A percentile compares a stretch with the other conserved stretches of the same genome.
Evolutionary conservation across 73 alveolate species (phyloP).

Genomic region (Paramecium sexaurelia): DNA sequence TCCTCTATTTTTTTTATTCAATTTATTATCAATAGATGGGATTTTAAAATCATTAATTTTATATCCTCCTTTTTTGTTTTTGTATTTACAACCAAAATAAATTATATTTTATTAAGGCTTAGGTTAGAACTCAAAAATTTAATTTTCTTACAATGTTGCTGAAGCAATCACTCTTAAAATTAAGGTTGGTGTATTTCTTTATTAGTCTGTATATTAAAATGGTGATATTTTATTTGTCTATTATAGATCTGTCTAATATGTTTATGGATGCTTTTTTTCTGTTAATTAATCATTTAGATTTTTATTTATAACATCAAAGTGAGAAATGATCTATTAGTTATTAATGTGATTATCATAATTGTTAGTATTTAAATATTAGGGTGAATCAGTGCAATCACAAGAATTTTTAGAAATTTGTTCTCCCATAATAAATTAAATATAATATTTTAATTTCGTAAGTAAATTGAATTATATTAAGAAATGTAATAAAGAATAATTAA

Average conservation of each 20-base stretch:
- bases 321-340: background rate
- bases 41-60: background rate
- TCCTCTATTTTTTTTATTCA: background rate
- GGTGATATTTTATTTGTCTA: background rate
- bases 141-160: background rate
- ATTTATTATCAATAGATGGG: background rate
- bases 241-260: background rate
- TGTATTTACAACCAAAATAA: slow-evolving; percentile 18
- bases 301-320: background rate
- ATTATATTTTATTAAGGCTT: background rate
- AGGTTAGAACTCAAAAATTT: background rate
- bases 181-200: background rate
- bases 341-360: background rate
- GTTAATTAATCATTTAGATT: background rate
- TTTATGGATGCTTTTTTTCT: background rate
- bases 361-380: background rate
- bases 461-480: background rate
- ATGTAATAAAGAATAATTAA: background rate
- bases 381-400: background rate
- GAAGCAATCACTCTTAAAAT: background rate
- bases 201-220: background rate
- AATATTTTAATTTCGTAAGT: background rate
- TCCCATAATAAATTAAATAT: background rate
- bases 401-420: background rate
- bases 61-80: background rate